Base-by-base conservation (phyloP, 1,284 basidiomycete genomes). In the Xerocomus tenax region DNA sequence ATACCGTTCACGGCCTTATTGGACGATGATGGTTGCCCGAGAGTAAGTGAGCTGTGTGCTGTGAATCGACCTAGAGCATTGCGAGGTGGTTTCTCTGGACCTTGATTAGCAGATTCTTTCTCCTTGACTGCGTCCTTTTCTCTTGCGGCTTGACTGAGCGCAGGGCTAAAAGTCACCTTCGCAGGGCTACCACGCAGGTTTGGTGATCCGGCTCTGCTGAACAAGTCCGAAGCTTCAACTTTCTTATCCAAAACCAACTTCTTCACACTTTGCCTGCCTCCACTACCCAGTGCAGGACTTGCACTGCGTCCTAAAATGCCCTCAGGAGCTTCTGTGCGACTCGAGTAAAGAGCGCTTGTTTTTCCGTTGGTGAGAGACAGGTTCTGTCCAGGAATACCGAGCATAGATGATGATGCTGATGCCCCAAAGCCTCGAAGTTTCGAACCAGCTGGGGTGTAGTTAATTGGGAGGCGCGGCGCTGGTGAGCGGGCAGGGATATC, bases 221-320 rank as follows among this genome's bases (percentile, higher is more conserved):
- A 84, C 46, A 87, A 58, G 54, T 87, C 82, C n/a, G 76, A 70
- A 13, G 84, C 74, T 49, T 86, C 84, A 15, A 87, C 73, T 61
- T 82, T 87, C 66, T 84, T 88, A 62, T 93, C 87, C 50, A 98
- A 70, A 35, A 94, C 85, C 48, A 98, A 79, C 67, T 96, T 95
- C 76, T 98, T 98, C 54, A 97, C 91, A 64, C 90, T 96, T 51
- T 86, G 81, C 35, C 87, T 78, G 19, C 71, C 70, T n/a, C 82
- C 81, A 52, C 79, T 82, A 58, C 86, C 74, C 43, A 87, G 63
- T 60, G 82, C 72, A 63, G 92, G 69, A 72, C 87, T 89, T 23
- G 82, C 78, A 60, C 70, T 84, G 29, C 77, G 75, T 21, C 74
- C 74, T 25, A 80, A 55, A 55, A 81, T 74, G 6, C 70, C 64